Evolutionary conservation across 805 yeast genomes (phyloP).

Genomic region (Cyberlindnera maritima): DNA sequence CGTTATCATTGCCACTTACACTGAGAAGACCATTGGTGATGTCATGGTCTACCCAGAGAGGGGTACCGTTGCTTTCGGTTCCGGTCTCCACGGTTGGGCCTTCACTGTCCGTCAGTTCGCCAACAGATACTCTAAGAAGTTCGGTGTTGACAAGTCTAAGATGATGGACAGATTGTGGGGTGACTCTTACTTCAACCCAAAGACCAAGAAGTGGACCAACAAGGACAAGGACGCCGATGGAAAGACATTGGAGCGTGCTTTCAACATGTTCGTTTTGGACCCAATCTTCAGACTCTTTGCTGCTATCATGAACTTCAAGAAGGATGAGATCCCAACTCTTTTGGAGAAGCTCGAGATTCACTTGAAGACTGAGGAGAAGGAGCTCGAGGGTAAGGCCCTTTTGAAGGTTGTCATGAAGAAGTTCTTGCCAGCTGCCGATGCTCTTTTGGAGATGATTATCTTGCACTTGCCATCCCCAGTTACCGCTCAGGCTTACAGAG

Average conservation of each 20-base stretch:
- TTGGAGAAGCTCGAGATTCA: slow-evolving; percentile 90
- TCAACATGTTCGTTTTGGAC: slow-evolving; percentile 98
- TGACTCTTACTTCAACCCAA: slow-evolving; percentile 99
- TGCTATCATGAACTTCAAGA: slow-evolving; percentile 98
- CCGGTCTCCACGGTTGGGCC: slow-evolving; percentile 99
- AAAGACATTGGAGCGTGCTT: slow-evolving; percentile 95
- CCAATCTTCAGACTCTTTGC: slow-evolving; percentile 97
- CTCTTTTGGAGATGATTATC: slow-evolving; percentile 97
- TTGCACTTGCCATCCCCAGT: slow-evolving; percentile 99
- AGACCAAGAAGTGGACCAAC: slow-evolving; percentile 99
- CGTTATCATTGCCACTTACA: slow-evolving; percentile 95
- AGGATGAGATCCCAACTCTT: slow-evolving; percentile 90
- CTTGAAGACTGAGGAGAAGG: slow-evolving; percentile 97
- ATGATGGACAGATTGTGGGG: slow-evolving; percentile 99
- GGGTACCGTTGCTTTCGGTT: slow-evolving; percentile 99
- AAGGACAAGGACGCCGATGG: slow-evolving; percentile 95
- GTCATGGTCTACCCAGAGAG: slow-evolving; percentile 97
- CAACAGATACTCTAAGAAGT: slow-evolving; percentile 95
- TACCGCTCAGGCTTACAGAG: slow-evolving; percentile 99
- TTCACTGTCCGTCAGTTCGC: slow-evolving; percentile 99
- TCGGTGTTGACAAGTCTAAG: slow-evolving; percentile 97
- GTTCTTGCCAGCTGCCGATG: slow-evolving; percentile 99
- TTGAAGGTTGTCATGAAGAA: slow-evolving; percentile 98
- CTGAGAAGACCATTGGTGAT: slow-evolving; percentile 89
- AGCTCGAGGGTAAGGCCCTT: slow-evolving; percentile 97